Percentiles rank a stretch among this genome's conserved stretches.
Conservation (phyloP, 768 basidiomycete species). For the Cantharellus cinnabarinus region DNA sequence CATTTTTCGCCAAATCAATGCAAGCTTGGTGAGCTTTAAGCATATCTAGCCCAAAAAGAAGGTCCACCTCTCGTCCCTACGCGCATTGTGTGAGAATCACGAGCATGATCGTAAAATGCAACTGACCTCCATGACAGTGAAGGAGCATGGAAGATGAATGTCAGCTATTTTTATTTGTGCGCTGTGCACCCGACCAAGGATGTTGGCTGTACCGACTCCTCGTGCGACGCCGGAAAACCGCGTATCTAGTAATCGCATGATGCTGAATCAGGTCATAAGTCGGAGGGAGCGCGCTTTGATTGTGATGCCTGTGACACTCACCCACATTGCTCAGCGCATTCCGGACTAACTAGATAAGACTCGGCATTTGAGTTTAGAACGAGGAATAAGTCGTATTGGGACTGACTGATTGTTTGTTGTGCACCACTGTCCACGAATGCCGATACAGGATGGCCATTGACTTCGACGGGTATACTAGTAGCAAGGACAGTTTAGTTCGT, state of each 20-base stretch:
- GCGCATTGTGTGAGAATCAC: neutral
- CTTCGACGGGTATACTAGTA: slow-evolving; percentile 67
- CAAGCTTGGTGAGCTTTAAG: slow-evolving; percentile 90
- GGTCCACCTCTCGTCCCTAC: slow-evolving; percentile 77
- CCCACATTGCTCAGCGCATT: slow-evolving; percentile 82
- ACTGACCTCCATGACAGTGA: slow-evolving; percentile 83
- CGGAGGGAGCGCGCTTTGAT: neutral
- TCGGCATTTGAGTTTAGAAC: neutral
- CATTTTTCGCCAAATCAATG: slow-evolving; percentile 80
- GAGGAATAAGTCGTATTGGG: neutral
- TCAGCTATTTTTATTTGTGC: slow-evolving; percentile 80
- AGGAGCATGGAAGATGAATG: slow-evolving; percentile 69
- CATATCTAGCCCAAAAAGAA: slow-evolving; percentile 99
- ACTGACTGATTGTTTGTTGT: slow-evolving; percentile 85
- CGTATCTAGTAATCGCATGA: slow-evolving; percentile 84
- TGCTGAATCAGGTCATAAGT: slow-evolving; percentile 22
- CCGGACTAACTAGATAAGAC: slow-evolving; percentile 52
- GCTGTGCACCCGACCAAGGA: slow-evolving; percentile 83
- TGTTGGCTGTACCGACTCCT: slow-evolving; percentile 87
- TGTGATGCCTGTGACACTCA: slow-evolving; percentile 18
- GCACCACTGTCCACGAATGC: slow-evolving; percentile 98
- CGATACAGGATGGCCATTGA: slow-evolving; percentile 76
- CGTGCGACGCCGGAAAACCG: slow-evolving; percentile 76
- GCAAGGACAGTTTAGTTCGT: neutral
- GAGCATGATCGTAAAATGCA: neutral